Evolutionary conservation across 2,329 filamentous ascomycete genomes (phyloP).

Genomic region (Graphilbum ipis-grandicollis): DNA sequence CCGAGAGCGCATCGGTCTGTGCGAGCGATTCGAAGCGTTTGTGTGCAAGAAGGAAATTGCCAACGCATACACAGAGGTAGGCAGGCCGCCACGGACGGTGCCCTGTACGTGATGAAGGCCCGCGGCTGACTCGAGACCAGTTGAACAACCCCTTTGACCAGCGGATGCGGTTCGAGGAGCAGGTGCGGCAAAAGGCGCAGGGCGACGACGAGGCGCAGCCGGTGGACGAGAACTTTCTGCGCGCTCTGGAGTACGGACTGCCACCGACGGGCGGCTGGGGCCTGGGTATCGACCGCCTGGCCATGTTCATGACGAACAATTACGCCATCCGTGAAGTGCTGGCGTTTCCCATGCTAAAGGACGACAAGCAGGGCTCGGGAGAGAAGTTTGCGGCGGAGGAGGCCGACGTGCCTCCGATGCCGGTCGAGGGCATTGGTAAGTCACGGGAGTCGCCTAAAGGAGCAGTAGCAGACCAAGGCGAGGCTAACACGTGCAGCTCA

Average conservation of each 20-base stretch:
- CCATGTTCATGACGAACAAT: constrained; percentile 59
- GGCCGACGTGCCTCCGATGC: constrained; percentile 15
- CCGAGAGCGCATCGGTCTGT: constrained; percentile 63
- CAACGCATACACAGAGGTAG: constrained; percentile 80
- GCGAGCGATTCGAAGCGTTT: constrained; percentile 94
- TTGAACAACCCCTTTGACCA: constrained; percentile 96
- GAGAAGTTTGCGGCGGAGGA: constrained; percentile 26
- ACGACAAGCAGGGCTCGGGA: constrained; percentile 37
- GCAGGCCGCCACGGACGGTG: too few species aligned
- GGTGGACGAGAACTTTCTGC: constrained; percentile 90
- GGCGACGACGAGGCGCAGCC: constrained; percentile 95
- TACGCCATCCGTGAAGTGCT: constrained; percentile 94
- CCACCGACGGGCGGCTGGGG: constrained; percentile 94
- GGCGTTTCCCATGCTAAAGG: constrained; percentile 97
- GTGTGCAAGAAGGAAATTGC: constrained; percentile 84
- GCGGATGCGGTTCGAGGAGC: constrained; percentile 80
- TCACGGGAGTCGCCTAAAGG: too few species aligned
- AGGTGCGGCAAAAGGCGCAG: constrained; percentile 86
- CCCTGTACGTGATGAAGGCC: too few species aligned
- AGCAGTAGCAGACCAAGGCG: too few species aligned
- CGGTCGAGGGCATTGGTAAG: constrained; percentile 19
- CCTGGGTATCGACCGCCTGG: constrained; percentile 71
- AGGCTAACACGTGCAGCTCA: too few species aligned
- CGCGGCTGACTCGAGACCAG: constrained; percentile 10
- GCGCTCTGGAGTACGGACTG: constrained; percentile 54